Evolutionary conservation across 306 rosid species (phyloP), one percentile per base, ranked within the genome.

Genomic region (Trichosanthes truncata): DNA sequence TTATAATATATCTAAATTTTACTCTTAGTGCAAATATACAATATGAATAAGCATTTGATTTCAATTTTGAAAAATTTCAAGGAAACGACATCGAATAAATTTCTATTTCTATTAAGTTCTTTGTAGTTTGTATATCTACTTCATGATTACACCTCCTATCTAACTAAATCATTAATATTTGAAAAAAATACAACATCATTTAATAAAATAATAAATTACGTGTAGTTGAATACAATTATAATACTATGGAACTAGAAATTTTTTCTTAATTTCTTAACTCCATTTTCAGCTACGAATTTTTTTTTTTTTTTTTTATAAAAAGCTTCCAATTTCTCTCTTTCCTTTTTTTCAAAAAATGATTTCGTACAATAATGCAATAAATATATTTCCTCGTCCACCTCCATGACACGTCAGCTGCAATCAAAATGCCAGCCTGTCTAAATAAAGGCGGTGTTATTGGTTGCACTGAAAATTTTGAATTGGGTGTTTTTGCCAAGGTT

Each of bases 351-450:
- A 0, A 41, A 68, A 21, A 17, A 72, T 12, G 7, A 45, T 23
- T 13, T 72, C 57, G 57, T 72, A 72, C 57, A 15, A 45, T 72
- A 15, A 45, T 72, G 35, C 57, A 43, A 14, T 46, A 43, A 71
- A 71, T 43, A 23, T 12, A 71, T 71, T 71, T 71, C 13, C 0
- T 6, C 6, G 56, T 23, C 76, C 33, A 29, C 2, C 33, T 29
- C 33, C 76, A 26, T 72, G 77, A 72, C 77, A 72, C 77, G 77
- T 72, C 77, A 72, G 57, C 5, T 21, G 59, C 57, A 13, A 72
- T 72, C 38, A 72, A 72, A 46, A 6, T 72, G 77, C 77, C 77
- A 72, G 77, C 3, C 77, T 72, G 77, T 72, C 57, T 21, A 72
- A 71, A 72, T 72, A 72, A 72, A 72, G 77, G 40, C 59, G 5